A percentile compares a stretch with the other conserved stretches of the same genome.
Evolutionary conservation across 2,329 filamentous ascomycete genomes (phyloP).

Genomic region (Cladosporium sp.): DNA sequence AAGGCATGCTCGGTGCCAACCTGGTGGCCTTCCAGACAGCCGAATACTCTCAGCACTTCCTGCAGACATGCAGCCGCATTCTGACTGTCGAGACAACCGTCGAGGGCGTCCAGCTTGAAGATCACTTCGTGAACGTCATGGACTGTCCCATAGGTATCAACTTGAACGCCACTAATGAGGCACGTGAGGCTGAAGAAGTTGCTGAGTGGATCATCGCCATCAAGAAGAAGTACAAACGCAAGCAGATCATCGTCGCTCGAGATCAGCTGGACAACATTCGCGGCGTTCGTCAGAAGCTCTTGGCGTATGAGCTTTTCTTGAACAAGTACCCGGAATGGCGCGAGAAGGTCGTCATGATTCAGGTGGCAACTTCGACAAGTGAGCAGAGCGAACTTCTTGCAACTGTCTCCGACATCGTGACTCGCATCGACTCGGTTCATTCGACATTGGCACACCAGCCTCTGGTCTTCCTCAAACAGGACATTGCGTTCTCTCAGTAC

Average conservation of each 20-base stretch:
- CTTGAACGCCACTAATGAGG: conserved; percentile 64
- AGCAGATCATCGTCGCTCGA: conserved; percentile 86
- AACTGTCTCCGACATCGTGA: conserved; percentile 89
- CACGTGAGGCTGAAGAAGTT: conserved; percentile 67
- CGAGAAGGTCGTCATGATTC: conserved; percentile 84
- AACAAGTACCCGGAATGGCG: conserved; percentile 91
- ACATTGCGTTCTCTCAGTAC: conserved; percentile 90
- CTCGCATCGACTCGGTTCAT: conserved; percentile 87
- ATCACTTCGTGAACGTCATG: conserved; percentile 87
- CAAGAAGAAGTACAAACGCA: conserved; percentile 79
- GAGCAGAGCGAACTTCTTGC: conserved; percentile 86
- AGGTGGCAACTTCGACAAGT: conserved; percentile 87
- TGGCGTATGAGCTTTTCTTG: conserved; percentile 89
- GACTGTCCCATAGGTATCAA: conserved; percentile 89
- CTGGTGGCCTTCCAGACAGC: conserved; percentile 90
- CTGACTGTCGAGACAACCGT: conserved; percentile 86
- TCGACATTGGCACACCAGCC: conserved; percentile 90
- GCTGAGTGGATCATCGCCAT: conserved; percentile 76
- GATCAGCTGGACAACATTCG: conserved; percentile 94
- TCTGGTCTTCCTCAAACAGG: conserved; percentile 90
- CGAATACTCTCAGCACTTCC: conserved; percentile 90
- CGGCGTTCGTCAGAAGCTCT: conserved; percentile 87
- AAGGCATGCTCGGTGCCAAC: conserved; percentile 91
- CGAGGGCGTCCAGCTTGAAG: conserved; percentile 85
- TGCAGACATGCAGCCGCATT: conserved; percentile 91